Evolutionary conservation across 2,329 filamentous ascomycete species (phyloP), one percentile per base, ranked within the genome.

Genomic region (Fusarium fujikuroi): DNA sequence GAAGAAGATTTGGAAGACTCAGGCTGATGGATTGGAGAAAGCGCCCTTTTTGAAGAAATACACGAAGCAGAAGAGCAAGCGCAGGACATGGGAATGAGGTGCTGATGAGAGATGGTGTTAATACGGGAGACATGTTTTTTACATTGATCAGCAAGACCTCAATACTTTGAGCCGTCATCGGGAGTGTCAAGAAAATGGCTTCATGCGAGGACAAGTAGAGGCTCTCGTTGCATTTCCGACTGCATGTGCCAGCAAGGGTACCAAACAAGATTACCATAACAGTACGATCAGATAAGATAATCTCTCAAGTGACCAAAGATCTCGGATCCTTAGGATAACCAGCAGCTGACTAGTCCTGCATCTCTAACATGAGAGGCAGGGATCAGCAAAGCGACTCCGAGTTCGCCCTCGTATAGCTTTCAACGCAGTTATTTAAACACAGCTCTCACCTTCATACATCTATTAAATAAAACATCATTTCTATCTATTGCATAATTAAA

Each of bases 251-350:
- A 14, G n/a, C 36, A 54, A 60, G n/a, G 46, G 49, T 28, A 15
- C 36, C 19, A 34, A 9, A 34, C n/a, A 40, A 36, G 49, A 44
- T 5, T 53, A 34, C 23, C 53, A 23, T 43, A 37, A 57, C n/a
- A 46, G 23, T 56, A 36, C 19, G 46, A 62, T 62, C 67, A 68
- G 74, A 69, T 73, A 69, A 76, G 63, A 74, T 73, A 67, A 72
- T 72, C 71, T 62, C 30, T 49, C 21, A 21, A 34, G 14, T 42
- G 12, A 21, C 25, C 28, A 28, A 25, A 54, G 56, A 69, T 46
- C 44, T 4, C 7, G 16, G 21, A 36, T 8, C 25, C 25, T 32
- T 1, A 32, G 19, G 37, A 36, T 37, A 23, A 58, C 54, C 32
- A 21, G 37, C 23, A 37, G 36, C 28, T 28, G 32, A 39, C 49